Evolutionary conservation across 306 rosid genomes (phyloP).

Genomic region (Crotalaria pallida): DNA sequence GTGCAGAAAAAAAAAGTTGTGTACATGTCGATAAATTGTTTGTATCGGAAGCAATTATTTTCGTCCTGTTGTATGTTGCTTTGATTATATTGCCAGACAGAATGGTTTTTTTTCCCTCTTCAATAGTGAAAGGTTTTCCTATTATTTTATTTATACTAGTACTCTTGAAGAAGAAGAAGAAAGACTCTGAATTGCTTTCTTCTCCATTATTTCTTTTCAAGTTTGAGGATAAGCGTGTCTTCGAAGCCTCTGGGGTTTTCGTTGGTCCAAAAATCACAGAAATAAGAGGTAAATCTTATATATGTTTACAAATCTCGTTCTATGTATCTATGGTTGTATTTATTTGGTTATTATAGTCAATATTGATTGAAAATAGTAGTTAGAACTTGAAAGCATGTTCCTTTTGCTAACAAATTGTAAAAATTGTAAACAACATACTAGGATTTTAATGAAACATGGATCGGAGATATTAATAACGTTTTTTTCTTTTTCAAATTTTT

Average conservation of each 20-base stretch:
- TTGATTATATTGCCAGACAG: not conserved
- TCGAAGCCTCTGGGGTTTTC: not conserved
- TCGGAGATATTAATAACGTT: not conserved
- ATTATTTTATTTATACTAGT: not conserved
- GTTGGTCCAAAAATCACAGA: not conserved
- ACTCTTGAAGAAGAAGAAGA: not conserved
- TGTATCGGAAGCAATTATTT: not conserved
- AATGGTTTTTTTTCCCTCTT: not conserved
- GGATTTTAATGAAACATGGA: too few relatives aligned
- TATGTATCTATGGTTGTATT: not conserved
- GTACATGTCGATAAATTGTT: not conserved
- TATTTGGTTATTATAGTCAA: not conserved
- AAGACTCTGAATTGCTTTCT: not conserved
- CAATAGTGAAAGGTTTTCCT: not conserved
- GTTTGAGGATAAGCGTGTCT: not conserved
- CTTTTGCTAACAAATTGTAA: not conserved
- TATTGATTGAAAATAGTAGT: not conserved
- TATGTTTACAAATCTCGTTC: not conserved
- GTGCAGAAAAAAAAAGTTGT: too few relatives aligned
- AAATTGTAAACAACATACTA: too few relatives aligned
- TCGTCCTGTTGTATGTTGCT: not conserved
- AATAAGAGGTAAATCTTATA: constrained; percentile 11
- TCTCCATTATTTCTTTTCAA: not conserved
- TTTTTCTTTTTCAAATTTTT: too few relatives aligned
- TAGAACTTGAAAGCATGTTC: too few relatives aligned